These are phyloP conservation scores for Golubevia pallescens DNA, from an alignment of 1,284 basidiomycete genomes.

Conservation along the genomic window DNA sequence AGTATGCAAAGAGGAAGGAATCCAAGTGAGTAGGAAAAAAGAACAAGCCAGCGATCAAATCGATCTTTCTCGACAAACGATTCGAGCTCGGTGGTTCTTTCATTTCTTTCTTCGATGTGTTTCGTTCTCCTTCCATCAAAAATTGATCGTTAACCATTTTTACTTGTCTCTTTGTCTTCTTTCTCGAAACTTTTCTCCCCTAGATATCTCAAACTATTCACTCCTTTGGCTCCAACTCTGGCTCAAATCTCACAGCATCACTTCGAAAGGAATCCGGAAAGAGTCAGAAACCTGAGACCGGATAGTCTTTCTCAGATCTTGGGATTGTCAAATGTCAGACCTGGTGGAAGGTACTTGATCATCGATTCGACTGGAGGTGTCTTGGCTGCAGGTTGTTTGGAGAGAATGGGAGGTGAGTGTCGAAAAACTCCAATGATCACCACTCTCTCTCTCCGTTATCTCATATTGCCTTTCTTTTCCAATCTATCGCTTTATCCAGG, in stretches of 20 bases:
- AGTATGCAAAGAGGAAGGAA: constrained; percentile 56
- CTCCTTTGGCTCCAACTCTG: constrained; percentile 84
- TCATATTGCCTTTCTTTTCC: too few relatives aligned
- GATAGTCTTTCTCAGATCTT: constrained; percentile 90
- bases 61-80: too few relatives aligned
- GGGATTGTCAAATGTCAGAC: constrained; percentile 79
- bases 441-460: neutral
- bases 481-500: constrained; percentile 68
- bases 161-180: neutral
- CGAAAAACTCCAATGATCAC: too few relatives aligned
- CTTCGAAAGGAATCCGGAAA: constrained; percentile 72
- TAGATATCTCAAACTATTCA: constrained; percentile 87
- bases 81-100: neutral
- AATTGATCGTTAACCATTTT: neutral
- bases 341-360: constrained; percentile 84
- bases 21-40: constrained; percentile 27
- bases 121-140: neutral
- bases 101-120: neutral
- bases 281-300: constrained; percentile 82
- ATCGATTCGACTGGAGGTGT: constrained; percentile 88
- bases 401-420: constrained; percentile 79
- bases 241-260: constrained; percentile 89
- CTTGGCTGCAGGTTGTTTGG: constrained; percentile 82
- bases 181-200: constrained; percentile 1
- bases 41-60: too few relatives aligned